Percentiles rank a stretch among this genome's conserved stretches.
Conservation (phyloP, 768 basidiomycete genomes). For the Epithele typhae region DNA sequence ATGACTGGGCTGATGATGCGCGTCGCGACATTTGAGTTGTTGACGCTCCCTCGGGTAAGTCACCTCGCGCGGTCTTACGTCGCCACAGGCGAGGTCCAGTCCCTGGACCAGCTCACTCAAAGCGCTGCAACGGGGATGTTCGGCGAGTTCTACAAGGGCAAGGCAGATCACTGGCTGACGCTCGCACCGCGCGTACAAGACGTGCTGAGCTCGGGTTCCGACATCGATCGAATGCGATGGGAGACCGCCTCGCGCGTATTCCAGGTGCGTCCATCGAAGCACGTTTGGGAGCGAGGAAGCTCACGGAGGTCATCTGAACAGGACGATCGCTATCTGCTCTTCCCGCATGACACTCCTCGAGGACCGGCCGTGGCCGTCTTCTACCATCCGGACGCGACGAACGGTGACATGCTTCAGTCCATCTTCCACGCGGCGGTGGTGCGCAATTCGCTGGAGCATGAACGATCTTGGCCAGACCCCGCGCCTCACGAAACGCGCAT, state of each 20-base stretch:
- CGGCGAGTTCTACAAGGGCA: conserved; percentile 25
- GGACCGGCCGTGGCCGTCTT: conserved; percentile 15
- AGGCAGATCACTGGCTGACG: conserved; percentile 15
- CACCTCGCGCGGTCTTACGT: conserved; percentile 20
- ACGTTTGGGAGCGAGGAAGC: no score
- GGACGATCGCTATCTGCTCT: conserved; percentile 24
- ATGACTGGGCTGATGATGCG: conserved; percentile 24
- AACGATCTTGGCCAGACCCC: not conserved
- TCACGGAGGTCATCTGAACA: conserved; percentile 5
- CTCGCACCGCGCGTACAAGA: conserved; percentile 21
- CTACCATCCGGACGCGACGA: conserved; percentile 20
- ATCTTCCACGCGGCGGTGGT: conserved; percentile 21
- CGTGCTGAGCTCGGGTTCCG: conserved; percentile 11
- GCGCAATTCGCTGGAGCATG: conserved; percentile 1
- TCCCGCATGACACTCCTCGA: conserved; percentile 8
- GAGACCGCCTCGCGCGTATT: conserved; percentile 18
- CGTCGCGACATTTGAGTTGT: conserved; percentile 24
- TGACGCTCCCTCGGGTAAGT: conserved; percentile 24
- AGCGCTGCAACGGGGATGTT: conserved; percentile 16
- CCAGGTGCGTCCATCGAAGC: conserved; percentile 20
- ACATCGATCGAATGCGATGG: conserved; percentile 16
- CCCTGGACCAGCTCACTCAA: conserved; percentile 17
- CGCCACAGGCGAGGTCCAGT: conserved; percentile 2
- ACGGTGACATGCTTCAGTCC: conserved; percentile 22
- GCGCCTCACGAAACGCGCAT: no score